Percentiles rank a stretch among this genome's conserved stretches.
phyloP scores from a whole-genome alignment of 2,329 filamentous ascomycete species.

The Fusarium domesticum region DNA sequence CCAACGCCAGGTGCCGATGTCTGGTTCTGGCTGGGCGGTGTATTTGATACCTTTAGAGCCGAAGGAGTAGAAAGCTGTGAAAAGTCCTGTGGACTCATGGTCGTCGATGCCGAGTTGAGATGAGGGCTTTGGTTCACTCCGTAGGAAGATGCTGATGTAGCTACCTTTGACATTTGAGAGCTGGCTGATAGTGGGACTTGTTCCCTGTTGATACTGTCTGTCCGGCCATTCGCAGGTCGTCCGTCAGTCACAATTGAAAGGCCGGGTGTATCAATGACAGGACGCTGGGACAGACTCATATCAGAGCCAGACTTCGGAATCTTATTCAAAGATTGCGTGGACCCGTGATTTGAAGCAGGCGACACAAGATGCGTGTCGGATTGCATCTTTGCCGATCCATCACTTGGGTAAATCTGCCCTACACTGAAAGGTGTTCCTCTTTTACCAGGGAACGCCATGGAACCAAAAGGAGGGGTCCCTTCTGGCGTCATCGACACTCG shows the following conservation, averaged over 20 bases:
- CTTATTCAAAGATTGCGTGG: slow-evolving; percentile 24
- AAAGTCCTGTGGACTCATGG: slow-evolving; percentile 13
- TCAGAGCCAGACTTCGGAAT: slow-evolving; percentile 10
- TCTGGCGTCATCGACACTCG: slow-evolving; percentile 19
- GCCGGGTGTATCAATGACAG: slow-evolving; percentile 15
- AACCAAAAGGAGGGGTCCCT: slow-evolving; percentile 13
- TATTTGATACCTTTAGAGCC: slow-evolving; percentile 12
- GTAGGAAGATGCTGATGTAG: slow-evolving; percentile 26
- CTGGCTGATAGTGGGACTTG: slow-evolving; percentile 24
- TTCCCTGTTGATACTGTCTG: slow-evolving; percentile 10
- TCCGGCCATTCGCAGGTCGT: slow-evolving; percentile 5
- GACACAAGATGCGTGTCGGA: slow-evolving; percentile 18
- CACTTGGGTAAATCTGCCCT: slow-evolving; percentile 5
- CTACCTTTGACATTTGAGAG: slow-evolving; percentile 23
- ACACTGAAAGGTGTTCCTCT: slow-evolving; percentile 16
- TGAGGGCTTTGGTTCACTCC: slow-evolving; percentile 26
- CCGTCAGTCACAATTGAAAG: slow-evolving; percentile 14
- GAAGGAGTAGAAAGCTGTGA: slow-evolving; percentile 15
- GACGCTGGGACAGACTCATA: slow-evolving; percentile 10
- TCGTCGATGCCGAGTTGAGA: slow-evolving; percentile 11
- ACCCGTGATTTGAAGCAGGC: slow-evolving; percentile 14
- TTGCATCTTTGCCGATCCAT: slow-evolving; percentile 9
- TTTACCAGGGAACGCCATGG: slow-evolving; percentile 4
- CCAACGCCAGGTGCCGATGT: slow-evolving; percentile 11
- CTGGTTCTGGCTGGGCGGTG: slow-evolving; percentile 16